Base-by-base conservation (phyloP, 345 rosid species). In the Rhodomyrtus tomentosa region DNA sequence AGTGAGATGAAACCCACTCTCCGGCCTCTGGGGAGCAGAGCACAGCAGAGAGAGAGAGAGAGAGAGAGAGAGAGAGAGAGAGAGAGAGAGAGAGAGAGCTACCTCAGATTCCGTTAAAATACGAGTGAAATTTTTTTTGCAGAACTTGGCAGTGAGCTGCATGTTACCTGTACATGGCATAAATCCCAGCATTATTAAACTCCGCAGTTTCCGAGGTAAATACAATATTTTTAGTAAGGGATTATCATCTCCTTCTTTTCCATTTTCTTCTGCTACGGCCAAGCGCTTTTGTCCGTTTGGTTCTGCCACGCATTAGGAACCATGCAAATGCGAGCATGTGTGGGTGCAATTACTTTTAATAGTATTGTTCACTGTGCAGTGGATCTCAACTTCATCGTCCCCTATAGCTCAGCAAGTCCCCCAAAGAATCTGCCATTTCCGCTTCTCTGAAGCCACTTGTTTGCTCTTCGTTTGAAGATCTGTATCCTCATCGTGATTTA, bases 331-430 rank as follows among this genome's bases (percentile, higher is more conserved):
- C 76, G 42, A 62, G 76, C 76, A 62, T 62, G 76, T 62, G 42
- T 29, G 76, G 76, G 85, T 27, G 55, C 55, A 25, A 49, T 36
- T 68, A 59, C 74, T 81, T 81, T n/a, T 81, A 89, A 89, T 89
- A 81, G 62, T 74, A 83, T 45, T 45, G 10, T 45, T 45, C 49
- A 45, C 49, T 9, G 49, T 82, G 42, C 11, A 59, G 36, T 87
- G 90, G 91, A 90, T 90, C 91, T 91, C 83, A 84, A 83, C 84
- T 53, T 49, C 62, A 74, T 53, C 85, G 51, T 81, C 38, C 32
- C 36, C 32, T 12, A 42, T 4, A 32, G 42, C 76, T 62, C 76
- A 20, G 76, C 36, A 25, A 22, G 55, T 21, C 24, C 80, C 82
- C 55, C 29, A 51, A 72, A 56, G 45, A 56, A 53, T 54, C 55